Evolutionary conservation across 2,329 filamentous ascomycete species (phyloP).

Genomic region (Neonectria sp.): DNA sequence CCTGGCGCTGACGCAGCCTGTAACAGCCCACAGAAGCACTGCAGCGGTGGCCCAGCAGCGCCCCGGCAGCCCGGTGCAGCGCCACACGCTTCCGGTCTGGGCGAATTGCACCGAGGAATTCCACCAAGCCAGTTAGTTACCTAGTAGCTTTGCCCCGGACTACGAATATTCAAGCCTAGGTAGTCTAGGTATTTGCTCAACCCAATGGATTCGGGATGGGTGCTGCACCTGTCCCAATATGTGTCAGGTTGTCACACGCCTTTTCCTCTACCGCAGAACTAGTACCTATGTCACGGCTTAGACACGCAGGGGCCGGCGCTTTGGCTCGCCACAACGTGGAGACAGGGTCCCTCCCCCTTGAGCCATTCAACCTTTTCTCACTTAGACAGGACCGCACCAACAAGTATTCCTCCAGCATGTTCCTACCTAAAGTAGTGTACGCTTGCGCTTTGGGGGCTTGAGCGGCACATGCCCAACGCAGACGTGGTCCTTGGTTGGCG

Average conservation of each 20-base stretch:
- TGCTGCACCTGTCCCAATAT: slow-evolving; percentile 12
- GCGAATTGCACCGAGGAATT: slow-evolving; percentile 19
- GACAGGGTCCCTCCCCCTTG: slow-evolving; percentile 3
- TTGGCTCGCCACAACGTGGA: slow-evolving; percentile 20
- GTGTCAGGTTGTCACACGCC: neutral
- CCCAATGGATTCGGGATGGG: neutral
- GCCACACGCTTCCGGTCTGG: slow-evolving; percentile 20
- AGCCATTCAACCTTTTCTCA: neutral
- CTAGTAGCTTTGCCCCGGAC: neutral
- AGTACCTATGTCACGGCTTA: neutral
- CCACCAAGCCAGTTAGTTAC: neutral
- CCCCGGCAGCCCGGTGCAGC: slow-evolving; percentile 22
- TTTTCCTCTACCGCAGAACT: neutral
- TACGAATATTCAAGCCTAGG: slow-evolving; percentile 1
- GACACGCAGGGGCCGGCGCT: neutral
- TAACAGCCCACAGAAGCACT: slow-evolving; percentile 11
- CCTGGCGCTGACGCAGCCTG: slow-evolving; percentile 22
- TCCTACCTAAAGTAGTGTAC: too few species aligned
- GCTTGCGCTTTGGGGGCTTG: neutral
- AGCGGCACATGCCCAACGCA: neutral
- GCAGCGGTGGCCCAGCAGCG: slow-evolving; percentile 1
- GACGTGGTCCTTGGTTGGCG: slow-evolving; percentile 15
- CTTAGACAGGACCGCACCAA: neutral
- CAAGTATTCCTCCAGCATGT: too few species aligned
- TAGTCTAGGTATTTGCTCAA: too few species aligned